These are phyloP conservation scores for Penicillium sp. DNA, from an alignment of 2,329 filamentous ascomycete species.

Conservation along the genomic window DNA sequence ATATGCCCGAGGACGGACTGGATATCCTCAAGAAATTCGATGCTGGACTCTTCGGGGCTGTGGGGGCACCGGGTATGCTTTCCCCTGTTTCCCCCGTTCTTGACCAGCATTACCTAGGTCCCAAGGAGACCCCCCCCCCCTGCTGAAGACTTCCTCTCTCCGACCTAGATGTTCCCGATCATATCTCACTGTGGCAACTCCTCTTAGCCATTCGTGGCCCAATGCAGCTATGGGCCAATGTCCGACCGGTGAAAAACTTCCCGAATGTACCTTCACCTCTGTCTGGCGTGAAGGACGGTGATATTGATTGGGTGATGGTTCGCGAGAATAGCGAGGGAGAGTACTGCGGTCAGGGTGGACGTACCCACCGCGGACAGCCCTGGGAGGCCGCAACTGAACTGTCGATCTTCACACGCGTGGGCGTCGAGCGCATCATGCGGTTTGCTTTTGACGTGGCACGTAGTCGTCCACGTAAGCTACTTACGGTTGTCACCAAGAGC, in stretches of 20 bases:
- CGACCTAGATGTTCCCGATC: slow-evolving; percentile 56
- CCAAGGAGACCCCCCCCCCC: no score
- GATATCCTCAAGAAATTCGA: slow-evolving; percentile 52
- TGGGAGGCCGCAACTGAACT: slow-evolving; percentile 56
- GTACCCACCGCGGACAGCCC: slow-evolving; percentile 50
- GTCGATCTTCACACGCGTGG: slow-evolving; percentile 53
- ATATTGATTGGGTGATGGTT: slow-evolving; percentile 57
- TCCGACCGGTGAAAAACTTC: slow-evolving; percentile 51
- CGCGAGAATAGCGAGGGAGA: slow-evolving; percentile 58
- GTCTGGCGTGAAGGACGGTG: slow-evolving; percentile 47
- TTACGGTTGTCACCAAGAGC: slow-evolving; percentile 56
- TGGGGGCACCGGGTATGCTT: slow-evolving; percentile 53
- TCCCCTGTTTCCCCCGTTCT: fast-evolving
- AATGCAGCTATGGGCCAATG: slow-evolving; percentile 58
- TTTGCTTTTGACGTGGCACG: slow-evolving; percentile 55
- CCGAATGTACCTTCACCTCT: slow-evolving; percentile 53
- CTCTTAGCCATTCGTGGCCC: slow-evolving; percentile 56
- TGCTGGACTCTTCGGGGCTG: slow-evolving; percentile 59
- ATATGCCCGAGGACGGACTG: slow-evolving; percentile 53
- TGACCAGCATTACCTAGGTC: slow-evolving; percentile 12
- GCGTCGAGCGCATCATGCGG: slow-evolving; percentile 51
- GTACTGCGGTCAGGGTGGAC: slow-evolving; percentile 55
- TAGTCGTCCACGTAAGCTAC: slow-evolving; percentile 47
- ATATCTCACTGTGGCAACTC: slow-evolving; percentile 57
- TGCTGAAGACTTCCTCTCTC: no score